A percentile compares a stretch with the other conserved stretches of the same genome.
Evolutionary conservation across 2,329 filamentous ascomycete species (phyloP).

Genomic region (Pochonia chlamydosporia): DNA sequence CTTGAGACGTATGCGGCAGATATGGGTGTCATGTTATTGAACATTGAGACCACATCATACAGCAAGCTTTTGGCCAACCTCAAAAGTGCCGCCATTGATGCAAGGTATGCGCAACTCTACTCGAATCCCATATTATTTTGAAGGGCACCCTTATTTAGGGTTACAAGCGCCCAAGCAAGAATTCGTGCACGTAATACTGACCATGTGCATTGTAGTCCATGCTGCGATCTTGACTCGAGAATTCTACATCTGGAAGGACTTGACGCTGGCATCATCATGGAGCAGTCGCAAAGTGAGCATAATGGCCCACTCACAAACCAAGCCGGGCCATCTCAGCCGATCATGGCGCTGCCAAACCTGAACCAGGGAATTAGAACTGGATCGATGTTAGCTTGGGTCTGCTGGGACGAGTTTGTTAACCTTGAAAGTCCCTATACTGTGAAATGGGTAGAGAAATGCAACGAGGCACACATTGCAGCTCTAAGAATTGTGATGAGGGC

Average conservation of each 20-base stretch:
- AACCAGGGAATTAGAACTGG: slow-evolving; percentile 8
- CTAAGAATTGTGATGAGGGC: slow-evolving; percentile 13
- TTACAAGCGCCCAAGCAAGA: no score
- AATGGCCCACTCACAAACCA: slow-evolving; percentile 10
- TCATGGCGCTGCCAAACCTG: slow-evolving; percentile 11
- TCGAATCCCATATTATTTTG: not conserved
- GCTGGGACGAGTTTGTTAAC: slow-evolving; percentile 15
- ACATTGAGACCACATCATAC: slow-evolving; percentile 11
- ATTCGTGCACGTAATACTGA: not conserved
- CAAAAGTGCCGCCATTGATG: slow-evolving; percentile 3
- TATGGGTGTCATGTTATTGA: slow-evolving; percentile 15
- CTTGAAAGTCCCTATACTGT: slow-evolving; percentile 10
- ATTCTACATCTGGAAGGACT: slow-evolving; percentile 12
- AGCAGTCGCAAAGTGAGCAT: slow-evolving; percentile 12
- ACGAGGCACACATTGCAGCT: slow-evolving; percentile 13
- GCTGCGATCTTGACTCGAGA: slow-evolving; percentile 12
- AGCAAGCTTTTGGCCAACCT: slow-evolving; percentile 8
- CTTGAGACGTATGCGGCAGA: slow-evolving; percentile 12
- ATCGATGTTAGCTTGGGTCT: slow-evolving; percentile 13
- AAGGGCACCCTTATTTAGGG: not conserved
- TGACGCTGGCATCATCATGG: slow-evolving; percentile 13
- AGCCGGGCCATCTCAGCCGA: slow-evolving; percentile 9
- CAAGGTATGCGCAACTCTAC: slow-evolving; percentile 3
- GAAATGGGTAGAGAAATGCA: slow-evolving; percentile 15
- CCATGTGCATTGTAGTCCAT: slow-evolving; percentile 2